Conservation (phyloP, 2,329 filamentous ascomycete genomes). For the Colletotrichum limetticola region DNA sequence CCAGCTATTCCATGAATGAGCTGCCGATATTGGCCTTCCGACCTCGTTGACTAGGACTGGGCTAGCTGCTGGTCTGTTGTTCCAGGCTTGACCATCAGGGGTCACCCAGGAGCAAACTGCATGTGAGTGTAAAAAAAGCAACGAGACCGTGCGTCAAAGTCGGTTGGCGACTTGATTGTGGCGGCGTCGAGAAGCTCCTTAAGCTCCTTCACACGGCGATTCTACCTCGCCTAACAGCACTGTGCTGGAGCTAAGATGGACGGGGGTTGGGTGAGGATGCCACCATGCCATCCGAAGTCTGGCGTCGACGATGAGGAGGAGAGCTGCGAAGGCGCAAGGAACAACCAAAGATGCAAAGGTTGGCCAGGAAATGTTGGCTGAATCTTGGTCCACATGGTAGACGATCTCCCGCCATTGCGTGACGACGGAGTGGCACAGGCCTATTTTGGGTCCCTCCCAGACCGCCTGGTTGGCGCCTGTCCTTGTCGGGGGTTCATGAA, state of each 20-base stretch:
- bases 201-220: slow-evolving; percentile 14
- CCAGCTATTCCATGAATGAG: background rate
- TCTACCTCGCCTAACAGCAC: background rate
- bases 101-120: slow-evolving; percentile 7
- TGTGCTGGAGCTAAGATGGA: slow-evolving; percentile 1
- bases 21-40: background rate
- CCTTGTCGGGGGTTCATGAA: slow-evolving; percentile 28
- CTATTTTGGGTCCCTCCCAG: slow-evolving; percentile 21
- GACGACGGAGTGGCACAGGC: slow-evolving; percentile 16
- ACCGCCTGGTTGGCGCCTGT: slow-evolving; percentile 29
- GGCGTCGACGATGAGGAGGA: slow-evolving; percentile 5
- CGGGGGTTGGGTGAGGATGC: slow-evolving; percentile 7
- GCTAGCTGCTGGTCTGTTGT: slow-evolving; percentile 11
- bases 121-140: background rate
- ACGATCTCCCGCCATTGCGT: slow-evolving; percentile 33
- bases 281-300: slow-evolving; percentile 29
- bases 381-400: slow-evolving; percentile 23
- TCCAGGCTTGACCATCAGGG: slow-evolving; percentile 12
- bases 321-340: background rate
- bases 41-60: background rate
- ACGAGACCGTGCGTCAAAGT: slow-evolving; percentile 12
- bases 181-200: slow-evolving; percentile 24
- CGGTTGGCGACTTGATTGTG: slow-evolving; percentile 10
- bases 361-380: slow-evolving; percentile 17
- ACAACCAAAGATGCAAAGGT: slow-evolving; percentile 7